A percentile compares a stretch with the other conserved stretches of the same genome.
These are phyloP conservation scores for Fagopyrum tataricum DNA, from an alignment of 148 eudicot genomes.

Conservation along the genomic window DNA sequence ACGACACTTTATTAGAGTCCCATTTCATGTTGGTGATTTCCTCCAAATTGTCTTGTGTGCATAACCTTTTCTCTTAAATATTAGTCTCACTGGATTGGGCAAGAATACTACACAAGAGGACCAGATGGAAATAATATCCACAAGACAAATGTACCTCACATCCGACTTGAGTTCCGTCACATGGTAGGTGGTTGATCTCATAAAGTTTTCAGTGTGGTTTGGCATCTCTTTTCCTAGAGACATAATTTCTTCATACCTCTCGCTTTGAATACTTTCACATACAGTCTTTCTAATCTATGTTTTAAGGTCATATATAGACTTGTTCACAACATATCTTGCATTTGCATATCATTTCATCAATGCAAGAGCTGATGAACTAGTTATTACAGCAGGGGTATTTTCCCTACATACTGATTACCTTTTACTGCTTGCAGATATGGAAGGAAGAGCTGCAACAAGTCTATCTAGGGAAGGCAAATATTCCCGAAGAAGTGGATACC, in stretches of 20 bases:
- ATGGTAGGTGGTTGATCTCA: constrained; percentile 46
- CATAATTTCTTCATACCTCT: too few species aligned
- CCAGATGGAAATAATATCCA: constrained; percentile 94
- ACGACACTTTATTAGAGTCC: neutral
- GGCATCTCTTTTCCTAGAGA: neutral
- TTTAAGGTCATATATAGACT: neutral
- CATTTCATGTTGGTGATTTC: neutral
- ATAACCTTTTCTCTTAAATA: neutral
- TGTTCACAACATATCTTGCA: neutral
- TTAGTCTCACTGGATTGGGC: constrained; percentile 94
- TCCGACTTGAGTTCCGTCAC: constrained; percentile 87
- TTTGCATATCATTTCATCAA: neutral
- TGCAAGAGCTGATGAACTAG: too few species aligned
- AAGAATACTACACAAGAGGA: constrained; percentile 74
- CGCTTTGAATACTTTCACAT: too few species aligned
- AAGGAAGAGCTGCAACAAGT: constrained; percentile 97
- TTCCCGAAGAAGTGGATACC: constrained; percentile 51
- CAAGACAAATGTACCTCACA: constrained; percentile 94
- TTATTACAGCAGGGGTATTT: too few species aligned
- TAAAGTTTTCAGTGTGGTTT: neutral
- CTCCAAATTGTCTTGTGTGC: neutral
- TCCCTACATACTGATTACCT: neutral
- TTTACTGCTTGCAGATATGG: constrained; percentile 62
- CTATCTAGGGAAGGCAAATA: constrained; percentile 62
- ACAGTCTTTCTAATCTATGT: neutral